Base-by-base conservation (phyloP, 192 early-diverging fungal genomes). In the Entrophospora sp. region DNA sequence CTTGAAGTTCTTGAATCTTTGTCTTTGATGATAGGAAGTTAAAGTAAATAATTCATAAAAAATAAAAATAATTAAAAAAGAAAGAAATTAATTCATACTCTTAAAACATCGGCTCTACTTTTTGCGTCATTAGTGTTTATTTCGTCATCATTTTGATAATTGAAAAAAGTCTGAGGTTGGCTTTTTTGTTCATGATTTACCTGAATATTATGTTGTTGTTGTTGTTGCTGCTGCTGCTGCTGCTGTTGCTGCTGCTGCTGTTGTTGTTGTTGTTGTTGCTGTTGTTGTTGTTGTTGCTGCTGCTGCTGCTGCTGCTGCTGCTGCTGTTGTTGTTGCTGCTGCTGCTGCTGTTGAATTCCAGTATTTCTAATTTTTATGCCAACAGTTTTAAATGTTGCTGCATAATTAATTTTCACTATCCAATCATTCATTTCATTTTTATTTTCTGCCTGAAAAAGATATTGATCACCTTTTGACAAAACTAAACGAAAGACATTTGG, bases 341-440 rank as follows among this genome's bases (percentile, higher is more conserved):
- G n/a, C n/a, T n/a, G n/a, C n/a, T n/a, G n/a, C n/a, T n/a, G n/a
- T n/a, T n/a, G n/a, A n/a, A n/a, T 61, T 20, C 36, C 34, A 16
- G 12, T 53, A n/a, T 30, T 7, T 30, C 70, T 49, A 20, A 77
- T 58, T 57, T 71, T 64, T 1, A 82, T 69, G 0, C 79, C 80
- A 1, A 69, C 74, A 16, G 84, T 83, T 65, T 88, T 91, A 71
- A 91, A 80, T 12, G 87, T 78, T 6, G 87, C 83, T 0, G 88
- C 88, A 69, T 89, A 91, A 74, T 91, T 91, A 48, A 91, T 85
- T 49, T 83, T 83, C 30, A 79, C 72, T 79, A 91, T 88, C 89
- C 89, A 91, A 66, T 91, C 86, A 25, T 88, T 83, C 73, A 91
- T 85, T 22, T 85, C 81, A 30, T 83, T 75, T 56, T 87, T 85